These are phyloP conservation scores for Heterobasidion annosum DNA, from an alignment of 1,284 basidiomycete genomes.

Conservation along the genomic window DNA sequence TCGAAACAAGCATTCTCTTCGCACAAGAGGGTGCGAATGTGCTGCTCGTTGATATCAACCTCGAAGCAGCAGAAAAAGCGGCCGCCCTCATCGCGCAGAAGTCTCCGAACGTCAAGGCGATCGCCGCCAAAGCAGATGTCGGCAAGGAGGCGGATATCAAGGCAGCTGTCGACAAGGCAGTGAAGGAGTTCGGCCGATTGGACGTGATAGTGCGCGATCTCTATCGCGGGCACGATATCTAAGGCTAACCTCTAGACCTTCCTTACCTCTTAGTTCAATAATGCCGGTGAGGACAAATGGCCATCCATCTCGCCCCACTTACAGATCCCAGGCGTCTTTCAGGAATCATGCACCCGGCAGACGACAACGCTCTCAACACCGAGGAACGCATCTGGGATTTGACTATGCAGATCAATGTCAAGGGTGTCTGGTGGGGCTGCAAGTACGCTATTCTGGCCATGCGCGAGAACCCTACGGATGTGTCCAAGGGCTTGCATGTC, in stretches of 20 bases:
- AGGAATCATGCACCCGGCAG: constrained; percentile 93
- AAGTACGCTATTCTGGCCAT: constrained; percentile 95
- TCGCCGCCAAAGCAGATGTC: constrained; percentile 80
- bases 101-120: constrained; percentile 63
- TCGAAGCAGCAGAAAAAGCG: constrained; percentile 64
- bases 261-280: constrained; percentile 61
- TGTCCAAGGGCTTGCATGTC: constrained; percentile 66
- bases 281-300: constrained; percentile 49
- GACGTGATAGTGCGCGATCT: constrained; percentile 70
- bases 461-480: constrained; percentile 83
- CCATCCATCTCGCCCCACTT: not conserved
- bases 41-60: constrained; percentile 82
- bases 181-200: constrained; percentile 80
- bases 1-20: constrained; percentile 89
- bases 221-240: constrained; percentile 17
- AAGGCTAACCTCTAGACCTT: not conserved
- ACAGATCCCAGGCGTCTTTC: not conserved
- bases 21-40: constrained; percentile 88
- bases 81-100: constrained; percentile 57
- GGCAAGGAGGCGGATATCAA: constrained; percentile 84
- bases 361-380: constrained; percentile 92
- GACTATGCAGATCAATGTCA: constrained; percentile 91
- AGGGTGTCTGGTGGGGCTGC: constrained; percentile 98
- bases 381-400: constrained; percentile 95
- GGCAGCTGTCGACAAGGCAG: constrained; percentile 70